Base-by-base conservation (phyloP, 2,329 filamentous ascomycete genomes). In the Fusarium sp. region DNA sequence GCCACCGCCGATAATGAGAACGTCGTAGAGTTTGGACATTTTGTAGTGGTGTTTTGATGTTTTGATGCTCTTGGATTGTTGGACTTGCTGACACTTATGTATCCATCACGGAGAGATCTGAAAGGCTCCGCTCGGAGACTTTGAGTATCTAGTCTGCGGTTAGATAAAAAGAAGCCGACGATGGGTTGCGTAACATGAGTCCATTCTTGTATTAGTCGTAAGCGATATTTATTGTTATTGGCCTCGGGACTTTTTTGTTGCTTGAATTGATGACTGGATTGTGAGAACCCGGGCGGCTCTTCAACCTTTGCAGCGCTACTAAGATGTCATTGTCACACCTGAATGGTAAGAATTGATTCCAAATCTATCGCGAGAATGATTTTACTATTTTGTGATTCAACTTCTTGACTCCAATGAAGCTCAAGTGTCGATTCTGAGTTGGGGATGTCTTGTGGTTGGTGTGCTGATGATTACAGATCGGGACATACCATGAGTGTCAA, bases 1-100 rank as follows among this genome's bases (percentile, higher is more conserved):
- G 4, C 86, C 86, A 48, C 83, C 85, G 44, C 86, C 86, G 40
- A 88, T 80, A 62, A 88, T 80, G 56, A 88, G 82, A 24, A 82
- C 84, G 73, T 87, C 85, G 74, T 83, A 85, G 62, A 80, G 67
- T 16, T 75, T 76, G 0, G 66, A 55, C 67, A 70, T 70, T 8
- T 5, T 6, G 1, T 2, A 5, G 3, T 29, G 12, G 3, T 6
- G 4, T 12, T 16, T n/a, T 49, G 7, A 3, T 48, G 8, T 27
- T 8, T 34, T 16, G 20, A 5, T 38, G 13, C 6, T 32, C 7
- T 2, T 22, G 15, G 15, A 3, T 40, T 48, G 24, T 22, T n/a
- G n/a, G 9, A 15, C 16, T 24, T 44, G 27, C 9, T 25, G 15
- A 20, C 16, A 20, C 12, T 59, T 62, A 61, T 71, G 71, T 74